Base-by-base conservation (phyloP, 306 rosid genomes). In the Phaseolus lunatus region DNA sequence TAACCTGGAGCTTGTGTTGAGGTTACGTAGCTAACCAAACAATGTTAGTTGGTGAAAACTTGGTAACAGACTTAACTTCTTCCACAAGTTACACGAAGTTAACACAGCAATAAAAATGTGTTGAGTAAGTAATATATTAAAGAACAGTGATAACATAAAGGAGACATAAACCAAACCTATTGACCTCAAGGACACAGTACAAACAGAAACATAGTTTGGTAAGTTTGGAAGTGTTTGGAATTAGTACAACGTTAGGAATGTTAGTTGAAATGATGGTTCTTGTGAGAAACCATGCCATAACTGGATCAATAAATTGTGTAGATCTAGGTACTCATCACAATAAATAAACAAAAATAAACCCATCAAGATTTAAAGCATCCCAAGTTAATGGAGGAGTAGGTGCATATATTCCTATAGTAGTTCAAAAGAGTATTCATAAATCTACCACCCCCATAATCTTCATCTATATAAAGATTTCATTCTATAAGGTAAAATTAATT, bases 131-230 rank as follows among this genome's bases (percentile, higher is more conserved):
- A 72, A 57, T 35, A 22, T 15, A 35, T 9, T 27, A 22, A 77
- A 54, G 75, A 49, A 16, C 23, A 16, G 61, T 67, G 20, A 68
- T n/a, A 57, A 57, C 50, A 24, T 39, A 67, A 41, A 53, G 64
- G 67, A 12, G 33, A 77, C 59, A 57, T 22, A 57, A 58, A 78
- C 82, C 77, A 78, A 78, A 69, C 64, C 14, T 45, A 20, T 57
- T 16, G 52, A 44, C 62, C 22, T 20, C 47, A 4, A 10, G 18
- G 33, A 45, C 63, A 56, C 27, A 13, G 35, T 31, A 31, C 76
- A 27, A 57, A 57, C 70, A 29, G 50, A 44, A 29, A 12, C 1
- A 27, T 53, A 44, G 7, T 37, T 68, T 9, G 57, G 53, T 67
- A 77, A 76, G 39, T 66, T 54, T 10, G 68, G 47, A 43, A 8